Conservation (phyloP, 2,329 filamentous ascomycete species). For the Samsoniella hepiali region DNA sequence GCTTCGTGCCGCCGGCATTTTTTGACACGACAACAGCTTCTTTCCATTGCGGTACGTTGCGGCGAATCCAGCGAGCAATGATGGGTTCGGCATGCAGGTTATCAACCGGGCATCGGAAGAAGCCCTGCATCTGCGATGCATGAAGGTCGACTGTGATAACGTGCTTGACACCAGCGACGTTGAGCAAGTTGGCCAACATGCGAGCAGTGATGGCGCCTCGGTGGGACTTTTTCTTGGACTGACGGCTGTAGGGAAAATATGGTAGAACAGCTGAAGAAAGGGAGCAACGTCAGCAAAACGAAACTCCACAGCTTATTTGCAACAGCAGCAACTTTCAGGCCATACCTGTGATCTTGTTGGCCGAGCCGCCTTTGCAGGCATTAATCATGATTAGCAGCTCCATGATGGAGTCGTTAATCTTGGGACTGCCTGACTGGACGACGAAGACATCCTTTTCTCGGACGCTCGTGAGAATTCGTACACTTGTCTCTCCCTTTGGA, state of each 20-base stretch:
- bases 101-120: slow-evolving; percentile 96
- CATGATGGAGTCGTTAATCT: slow-evolving; percentile 99
- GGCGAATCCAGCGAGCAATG: slow-evolving; percentile 90
- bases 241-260: slow-evolving; percentile 98
- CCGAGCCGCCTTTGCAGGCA: slow-evolving; percentile 95
- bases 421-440: slow-evolving; percentile 91
- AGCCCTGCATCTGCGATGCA: slow-evolving; percentile 98
- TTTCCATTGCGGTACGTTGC: slow-evolving; percentile 82
- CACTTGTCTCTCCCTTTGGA: slow-evolving; percentile 64
- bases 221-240: slow-evolving; percentile 99
- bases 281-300: slow-evolving; percentile 4
- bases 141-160: slow-evolving; percentile 97
- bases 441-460: slow-evolving; percentile 99
- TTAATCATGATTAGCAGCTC: slow-evolving; percentile 99
- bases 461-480: slow-evolving; percentile 70
- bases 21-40: slow-evolving; percentile 97
- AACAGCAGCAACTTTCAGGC: not conserved
- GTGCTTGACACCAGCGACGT: slow-evolving; percentile 92
- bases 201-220: slow-evolving; percentile 93
- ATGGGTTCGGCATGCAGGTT: slow-evolving; percentile 95
- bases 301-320: not conserved
- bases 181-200: slow-evolving; percentile 93
- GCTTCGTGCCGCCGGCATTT: slow-evolving; percentile 94
- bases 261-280: slow-evolving; percentile 68
- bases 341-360: slow-evolving; percentile 89